Conservation (phyloP, 331 rosid genomes). For the Rosa hybrid region DNA sequence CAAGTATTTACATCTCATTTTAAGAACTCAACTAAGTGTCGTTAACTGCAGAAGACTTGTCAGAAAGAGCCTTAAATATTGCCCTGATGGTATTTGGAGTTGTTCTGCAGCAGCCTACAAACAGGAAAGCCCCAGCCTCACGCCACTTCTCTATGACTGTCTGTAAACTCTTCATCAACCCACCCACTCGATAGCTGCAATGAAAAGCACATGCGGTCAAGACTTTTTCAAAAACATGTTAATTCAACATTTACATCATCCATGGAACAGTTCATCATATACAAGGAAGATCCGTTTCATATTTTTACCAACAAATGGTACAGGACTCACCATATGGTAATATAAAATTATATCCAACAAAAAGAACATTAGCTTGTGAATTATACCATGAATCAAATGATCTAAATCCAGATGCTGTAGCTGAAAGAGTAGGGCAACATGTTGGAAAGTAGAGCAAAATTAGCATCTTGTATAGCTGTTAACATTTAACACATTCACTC, state of each 20-base stretch:
- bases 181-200: constrained; percentile 58
- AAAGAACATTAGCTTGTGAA: neutral
- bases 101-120: constrained; percentile 99
- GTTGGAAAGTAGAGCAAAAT: too few species aligned
- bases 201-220: neutral
- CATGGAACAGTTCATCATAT: neutral
- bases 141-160: constrained; percentile 58
- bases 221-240: neutral
- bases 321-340: neutral
- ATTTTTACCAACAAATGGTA: neutral
- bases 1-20: neutral
- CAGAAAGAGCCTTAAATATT: constrained; percentile 49
- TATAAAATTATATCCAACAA: neutral
- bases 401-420: neutral
- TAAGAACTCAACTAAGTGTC: neutral
- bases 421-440: neutral
- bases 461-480: too few species aligned
- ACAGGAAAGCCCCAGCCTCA: constrained; percentile 69
- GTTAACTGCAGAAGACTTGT: neutral
- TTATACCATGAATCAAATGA: too few species aligned
- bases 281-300: neutral
- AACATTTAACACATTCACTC: too few species aligned
- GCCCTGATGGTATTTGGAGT: constrained; percentile 80
- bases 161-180: constrained; percentile 51
- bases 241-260: neutral